Base-by-base conservation (phyloP, 2,329 filamentous ascomycete species). In the Trichoderma aggressivum region DNA sequence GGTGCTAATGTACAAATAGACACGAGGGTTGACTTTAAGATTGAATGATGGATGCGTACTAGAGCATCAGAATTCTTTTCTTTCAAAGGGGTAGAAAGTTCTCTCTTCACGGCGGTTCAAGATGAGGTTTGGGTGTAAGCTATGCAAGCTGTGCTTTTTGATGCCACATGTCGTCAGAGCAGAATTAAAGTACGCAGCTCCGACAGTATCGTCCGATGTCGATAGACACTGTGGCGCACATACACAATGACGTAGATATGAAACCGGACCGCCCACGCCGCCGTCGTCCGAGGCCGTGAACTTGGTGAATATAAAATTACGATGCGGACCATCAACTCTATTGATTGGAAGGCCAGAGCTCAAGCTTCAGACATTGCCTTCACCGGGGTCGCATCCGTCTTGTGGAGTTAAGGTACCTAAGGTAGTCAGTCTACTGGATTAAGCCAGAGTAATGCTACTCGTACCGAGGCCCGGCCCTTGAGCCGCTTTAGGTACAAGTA, bases 221-320 rank as follows among this genome's bases (percentile, higher is more conserved):
- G 11, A 28, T 7, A 60, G 18, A 16, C 65, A 69, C 65, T 69
- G 65, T 69, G 56, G 26, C 24, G 26, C 28, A 69, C 36, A 69
- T 53, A 36, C 39, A 39, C 36, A 68, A 69, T 69, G 65, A 69
- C 65, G 65, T 69, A 47, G 65, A 30, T 32, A 50, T 67, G 64
- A 69, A 69, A 53, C 65, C 7, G 24, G 26, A 47, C 6, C 32
- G 10, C 21, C 56, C 39, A 50, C 63, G 10, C 34, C 16, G 62
- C 21, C 6, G n/a, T 50, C 43, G 43, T 21, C 43, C 8, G 24
- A 18, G 32, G 30, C 30, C 32, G 39, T 24, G 16, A 65, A 28
- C 21, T 30, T 43, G 16, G 24, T 12, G 59, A 43, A 62, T 62
- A 43, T 43, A n/a, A n/a, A 2, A 3, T 28, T 43, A 47, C 58